phyloP scores from a whole-genome alignment of 495 filamentous ascomycete genomes.

The Lichina pygmaea region DNA sequence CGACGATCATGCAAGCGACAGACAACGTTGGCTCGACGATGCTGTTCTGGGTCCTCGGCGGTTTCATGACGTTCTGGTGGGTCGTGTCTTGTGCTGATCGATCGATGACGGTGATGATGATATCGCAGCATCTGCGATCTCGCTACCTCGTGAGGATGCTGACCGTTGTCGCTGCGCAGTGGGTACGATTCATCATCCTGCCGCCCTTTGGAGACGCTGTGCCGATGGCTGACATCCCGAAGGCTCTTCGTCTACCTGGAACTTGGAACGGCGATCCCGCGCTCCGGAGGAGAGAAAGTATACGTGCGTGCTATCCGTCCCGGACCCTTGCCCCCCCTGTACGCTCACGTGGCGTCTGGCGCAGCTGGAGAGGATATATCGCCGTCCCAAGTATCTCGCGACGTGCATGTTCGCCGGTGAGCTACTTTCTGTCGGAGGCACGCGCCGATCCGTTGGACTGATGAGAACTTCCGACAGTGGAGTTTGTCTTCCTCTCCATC shows the following conservation, averaged over 20 bases:
- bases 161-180: neutral
- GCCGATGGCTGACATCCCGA: conserved; percentile 8
- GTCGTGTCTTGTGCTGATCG: conserved; percentile 5
- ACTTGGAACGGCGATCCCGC: conserved; percentile 12
- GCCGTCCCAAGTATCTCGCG: conserved; percentile 7
- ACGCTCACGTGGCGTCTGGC: neutral
- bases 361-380: conserved; percentile 7
- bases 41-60: conserved; percentile 15
- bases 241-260: conserved; percentile 23
- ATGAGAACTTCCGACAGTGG: conserved; percentile 5
- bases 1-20: conserved; percentile 19
- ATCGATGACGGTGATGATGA: conserved; percentile 10
- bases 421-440: conserved; percentile 9
- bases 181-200: neutral
- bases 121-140: neutral
- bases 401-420: conserved; percentile 5
- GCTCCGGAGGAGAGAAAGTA: conserved; percentile 9
- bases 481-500: conserved; percentile 15
- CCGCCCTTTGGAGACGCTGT: neutral
- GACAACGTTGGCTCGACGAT: conserved; percentile 19
- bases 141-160: no score
- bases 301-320: conserved; percentile 1
- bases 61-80: conserved; percentile 4
- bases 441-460: conserved; percentile 5
- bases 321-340: neutral